Base-by-base conservation (phyloP, 176 grass and related monocot genomes). In the Cenchrus americanus region DNA sequence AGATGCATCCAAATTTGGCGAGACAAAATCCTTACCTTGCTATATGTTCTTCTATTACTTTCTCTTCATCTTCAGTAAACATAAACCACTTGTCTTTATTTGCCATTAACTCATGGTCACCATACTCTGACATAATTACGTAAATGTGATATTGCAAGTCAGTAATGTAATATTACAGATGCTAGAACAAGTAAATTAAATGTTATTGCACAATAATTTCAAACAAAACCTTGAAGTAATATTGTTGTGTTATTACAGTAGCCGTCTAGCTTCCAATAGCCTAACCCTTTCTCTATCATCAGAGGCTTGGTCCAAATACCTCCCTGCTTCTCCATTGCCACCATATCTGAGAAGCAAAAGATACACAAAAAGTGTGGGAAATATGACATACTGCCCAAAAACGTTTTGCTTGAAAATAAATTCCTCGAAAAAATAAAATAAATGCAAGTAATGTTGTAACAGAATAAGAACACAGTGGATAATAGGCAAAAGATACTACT, bases 251-350 rank as follows among this genome's bases (percentile, higher is more conserved):
- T 82, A 47, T 71, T 66, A 86, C 57, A 77, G 61, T 77, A 71
- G 6, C 83, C 83, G 13, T 89, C 83, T 58, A 89, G 10, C 47
- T 77, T 89, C 88, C 88, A 89, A 52, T 89, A 82, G 54, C 65
- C 78, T 55, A 15, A 19, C 22, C 77, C 83, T 82, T 89, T 71
- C 10, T 86, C 71, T 64, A 71, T 49, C 71, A 86, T 42, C 13
- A 90, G 6, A 76, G 91, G 88, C 75, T 90, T 88, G 10, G 80
- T 91, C 82, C 92, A 81, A 22, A 98, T 4, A 18, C 49, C 50
- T 86, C 80, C 66, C 26, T 83, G 71, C 62, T 86, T 77, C 34
- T 90, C 79, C 80, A 68, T 62, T 61, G 68, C 85, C 89, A 79
- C 78, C 66, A 85, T 43, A 82, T 54, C 62, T 73, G 49, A 44